Evolutionary conservation across 305 asterid genomes (phyloP), one percentile per base, ranked within the genome.

Genomic region (Fraxinus paxiana): DNA sequence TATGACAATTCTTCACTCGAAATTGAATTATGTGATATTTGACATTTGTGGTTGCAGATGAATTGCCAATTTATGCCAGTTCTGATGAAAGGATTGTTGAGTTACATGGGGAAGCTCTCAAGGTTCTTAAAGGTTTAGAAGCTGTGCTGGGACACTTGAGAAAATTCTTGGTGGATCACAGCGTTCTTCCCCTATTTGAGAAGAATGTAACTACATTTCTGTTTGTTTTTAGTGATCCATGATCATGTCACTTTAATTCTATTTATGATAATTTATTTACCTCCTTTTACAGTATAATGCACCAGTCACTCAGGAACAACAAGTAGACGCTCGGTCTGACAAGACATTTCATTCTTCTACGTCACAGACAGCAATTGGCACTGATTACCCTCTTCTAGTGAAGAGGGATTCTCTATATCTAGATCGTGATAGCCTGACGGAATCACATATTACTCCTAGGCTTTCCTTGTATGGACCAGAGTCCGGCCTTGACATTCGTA

Each of bases 91-190:
- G 92, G 85, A 80, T 92, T 81, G 93, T 93, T 65, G 97, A 94
- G 84, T 71, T 94, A 87, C 97, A 93, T 80, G 98, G 97, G 31
- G 97, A 94, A 86, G 91, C 90, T 81, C 81, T 84, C 63, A 93
- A 94, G 85, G 97, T 94, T 79, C 91, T 90, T 4, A 89, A 86
- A 82, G 97, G 97, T 22, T 83, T 91, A 85, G 97, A 91, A 84
- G 92, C 92, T 81, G 98, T 93, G 41, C 86, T 93, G 73, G 89
- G 89, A 24, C 97, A 93, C 80, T 90, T 94, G 73, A 90, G 98
- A 79, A 93, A 91, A 86, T 94, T 94, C 79, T 82, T 94, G 86
- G 96, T 94, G 73, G 98, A 94, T 90, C 94, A 89, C 1, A 91
- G 88, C 34, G 92, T 94, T 80, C 90, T 94, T 77, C 97, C 98